A percentile compares a stretch with the other conserved stretches of the same genome.
These are phyloP conservation scores for Thyridium curvatum DNA, from an alignment of 2,329 filamentous ascomycete species.

Conservation along the genomic window DNA sequence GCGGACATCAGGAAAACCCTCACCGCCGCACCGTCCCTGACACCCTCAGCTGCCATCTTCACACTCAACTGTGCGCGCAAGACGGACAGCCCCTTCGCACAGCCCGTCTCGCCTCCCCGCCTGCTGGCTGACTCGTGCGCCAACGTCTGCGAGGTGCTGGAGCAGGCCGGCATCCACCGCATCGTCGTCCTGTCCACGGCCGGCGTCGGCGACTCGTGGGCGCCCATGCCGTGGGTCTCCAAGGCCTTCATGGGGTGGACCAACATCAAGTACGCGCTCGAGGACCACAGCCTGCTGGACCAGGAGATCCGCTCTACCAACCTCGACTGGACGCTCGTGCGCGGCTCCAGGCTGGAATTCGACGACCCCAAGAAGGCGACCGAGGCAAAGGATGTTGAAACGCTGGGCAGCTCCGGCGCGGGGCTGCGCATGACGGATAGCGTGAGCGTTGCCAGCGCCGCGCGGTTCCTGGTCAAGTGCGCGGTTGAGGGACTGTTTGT, in stretches of 20 bases:
- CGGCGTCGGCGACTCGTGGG: conserved; percentile 30
- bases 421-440: conserved; percentile 24
- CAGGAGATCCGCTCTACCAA: conserved; percentile 24
- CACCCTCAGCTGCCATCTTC: conserved; percentile 24
- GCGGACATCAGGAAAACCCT: conserved; percentile 22
- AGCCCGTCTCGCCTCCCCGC: conserved; percentile 28
- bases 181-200: conserved; percentile 31
- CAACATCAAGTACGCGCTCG: conserved; percentile 30
- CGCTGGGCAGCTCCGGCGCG: conserved; percentile 19
- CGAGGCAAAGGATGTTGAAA: conserved; percentile 12
- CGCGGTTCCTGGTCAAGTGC: conserved; percentile 25
- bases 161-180: conserved; percentile 20
- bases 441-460: conserved; percentile 18
- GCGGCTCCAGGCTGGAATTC: conserved; percentile 22
- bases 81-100: conserved; percentile 31
- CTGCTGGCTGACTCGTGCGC: conserved; percentile 29
- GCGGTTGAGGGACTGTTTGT: conserved; percentile 17
- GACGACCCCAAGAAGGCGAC: conserved; percentile 16
- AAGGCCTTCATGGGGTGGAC: conserved; percentile 30
- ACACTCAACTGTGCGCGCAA: conserved; percentile 32
- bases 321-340: conserved; percentile 29
- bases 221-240: conserved; percentile 22
- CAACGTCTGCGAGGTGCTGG: conserved; percentile 23
- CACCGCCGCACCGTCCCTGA: conserved; percentile 11
- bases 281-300: conserved; percentile 28